These are phyloP conservation scores for Breynia disticha DNA, from an alignment of 441 rosid genomes.

Conservation along the genomic window DNA sequence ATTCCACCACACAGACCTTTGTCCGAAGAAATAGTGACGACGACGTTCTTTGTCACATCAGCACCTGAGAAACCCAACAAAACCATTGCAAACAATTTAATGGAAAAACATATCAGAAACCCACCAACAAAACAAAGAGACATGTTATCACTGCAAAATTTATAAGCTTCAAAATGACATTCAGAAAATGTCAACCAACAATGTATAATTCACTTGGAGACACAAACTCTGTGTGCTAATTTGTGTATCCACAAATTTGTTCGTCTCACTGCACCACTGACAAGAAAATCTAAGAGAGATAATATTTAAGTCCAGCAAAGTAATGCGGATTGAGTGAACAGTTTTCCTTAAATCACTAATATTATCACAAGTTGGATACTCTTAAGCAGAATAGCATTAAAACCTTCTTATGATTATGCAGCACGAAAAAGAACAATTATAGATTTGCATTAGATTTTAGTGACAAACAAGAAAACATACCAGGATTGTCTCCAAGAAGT, in stretches of 20 bases:
- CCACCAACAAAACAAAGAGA: too few species aligned
- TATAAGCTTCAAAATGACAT: too few species aligned
- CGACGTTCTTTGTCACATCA: slow-evolving; percentile 85
- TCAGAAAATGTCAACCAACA: too few species aligned
- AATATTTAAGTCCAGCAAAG: not conserved
- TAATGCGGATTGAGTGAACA: not conserved
- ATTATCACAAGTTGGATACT: too few species aligned
- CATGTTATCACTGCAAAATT: too few species aligned
- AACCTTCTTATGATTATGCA: not conserved
- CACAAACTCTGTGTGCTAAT: too few species aligned
- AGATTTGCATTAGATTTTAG: too few species aligned
- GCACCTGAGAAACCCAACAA: slow-evolving; percentile 34
- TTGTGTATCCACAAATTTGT: too few species aligned
- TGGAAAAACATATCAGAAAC: not conserved
- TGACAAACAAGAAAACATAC: slow-evolving; percentile 29
- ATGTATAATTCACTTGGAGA: too few species aligned
- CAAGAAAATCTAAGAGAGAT: not conserved
- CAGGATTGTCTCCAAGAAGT: slow-evolving; percentile 87
- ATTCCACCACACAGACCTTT: slow-evolving; percentile 99
- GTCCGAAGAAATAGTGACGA: slow-evolving; percentile 83
- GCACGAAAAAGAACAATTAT: not conserved
- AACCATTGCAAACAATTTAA: not conserved
- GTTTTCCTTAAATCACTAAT: too few species aligned
- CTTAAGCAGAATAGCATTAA: too few species aligned
- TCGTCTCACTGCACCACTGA: too few species aligned